Base-by-base conservation (phyloP, 208 protist genomes). In the Trypanosoma congolense region DNA sequence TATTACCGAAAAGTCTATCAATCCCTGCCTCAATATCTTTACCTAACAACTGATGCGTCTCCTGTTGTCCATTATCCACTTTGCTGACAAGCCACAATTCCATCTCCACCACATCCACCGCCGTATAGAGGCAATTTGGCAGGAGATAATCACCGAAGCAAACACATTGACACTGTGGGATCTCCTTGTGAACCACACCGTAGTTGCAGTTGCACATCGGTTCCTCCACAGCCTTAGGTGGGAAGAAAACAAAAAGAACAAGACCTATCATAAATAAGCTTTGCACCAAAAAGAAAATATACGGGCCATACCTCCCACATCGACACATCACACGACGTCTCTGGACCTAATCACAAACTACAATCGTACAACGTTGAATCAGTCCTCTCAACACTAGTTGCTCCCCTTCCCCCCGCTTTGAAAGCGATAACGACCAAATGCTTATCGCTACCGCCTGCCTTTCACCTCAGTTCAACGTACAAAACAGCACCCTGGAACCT, bases 71-170 rank as follows among this genome's bases (percentile, higher is more conserved):
- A 10, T 21, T 51, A n/a, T 41, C 12, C 5, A 16, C n/a, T 33
- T 24, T 16, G 35, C 10, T 57, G 12, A 25, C 0, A 28, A 75
- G 48, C 60, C 65, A 70, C 3, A 70, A 19, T 21, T 69, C 47
- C 51, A 82, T 52, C 9, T 38, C 16, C 3, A 69, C 65, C 1
- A 36, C 25, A 12, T 65, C 58, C 4, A 31, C 51, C 29, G 59
- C 51, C 9, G 18, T 70, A 70, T 82, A 82, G 12, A 77, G 70
- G 52, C 75, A 82, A 16, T 65, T n/a, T 0, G 75, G 75, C 12
- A 66, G 69, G 40, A 82, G 55, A 49, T 77, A 77, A 9, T 58
- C 54, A 12, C 22, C 28, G 54, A 70, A 67, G 38, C 75, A 82
- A 0, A 62, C 24, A 44, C 75, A 82, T 38, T 22, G 31, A 50